Base-by-base conservation (phyloP, 441 rosid genomes). In the Bocquillonia castaneifolia region DNA sequence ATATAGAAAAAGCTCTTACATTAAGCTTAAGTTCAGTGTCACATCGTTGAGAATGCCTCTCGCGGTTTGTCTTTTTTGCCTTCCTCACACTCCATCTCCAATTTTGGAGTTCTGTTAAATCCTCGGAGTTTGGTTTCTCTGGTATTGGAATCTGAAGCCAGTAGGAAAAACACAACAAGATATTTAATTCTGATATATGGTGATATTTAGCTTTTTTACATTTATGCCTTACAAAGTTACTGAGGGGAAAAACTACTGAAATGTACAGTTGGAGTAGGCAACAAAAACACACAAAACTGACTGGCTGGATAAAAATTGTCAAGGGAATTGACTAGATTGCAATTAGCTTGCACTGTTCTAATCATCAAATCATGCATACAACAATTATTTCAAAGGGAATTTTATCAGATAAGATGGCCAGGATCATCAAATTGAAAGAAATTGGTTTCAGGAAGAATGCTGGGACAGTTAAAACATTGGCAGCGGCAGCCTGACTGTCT, bases 21-120 rank as follows among this genome's bases (percentile, higher is more conserved):
- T 92, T 87, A 72, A 93, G 96, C 74, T 93, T 93, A 74, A 93
- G 92, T 76, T 93, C 97, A 65, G 80, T 85, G 78, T 93, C 97
- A 60, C 98, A 93, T 74, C 94, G 81, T 66, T 74, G 86, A 62
- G 98, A 84, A 82, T 90, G 92, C 72, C 91, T 84, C 85, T 93
- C 98, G 65, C 84, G 79, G 74, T 93, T 93, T 76, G 79, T 83
- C 83, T 90, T 93, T 71, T 79, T 86, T 68, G 92, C 92, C 75
- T 84, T 88, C 73, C 91, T 78, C 66, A 71, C 77, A 61, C 73
- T 86, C 96, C 91, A 85, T 78, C 81, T 90, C 96, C 97, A 93
- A 55, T 73, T 68, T 55, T 84, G 88, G 70, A 86, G 59, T 69
- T 84, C 92, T 66, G 76, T 75, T 70, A 78, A 76, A 77, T 88